These are phyloP conservation scores for Setaria italica DNA, from an alignment of 202 grass and related monocot species.

Conservation along the genomic window DNA sequence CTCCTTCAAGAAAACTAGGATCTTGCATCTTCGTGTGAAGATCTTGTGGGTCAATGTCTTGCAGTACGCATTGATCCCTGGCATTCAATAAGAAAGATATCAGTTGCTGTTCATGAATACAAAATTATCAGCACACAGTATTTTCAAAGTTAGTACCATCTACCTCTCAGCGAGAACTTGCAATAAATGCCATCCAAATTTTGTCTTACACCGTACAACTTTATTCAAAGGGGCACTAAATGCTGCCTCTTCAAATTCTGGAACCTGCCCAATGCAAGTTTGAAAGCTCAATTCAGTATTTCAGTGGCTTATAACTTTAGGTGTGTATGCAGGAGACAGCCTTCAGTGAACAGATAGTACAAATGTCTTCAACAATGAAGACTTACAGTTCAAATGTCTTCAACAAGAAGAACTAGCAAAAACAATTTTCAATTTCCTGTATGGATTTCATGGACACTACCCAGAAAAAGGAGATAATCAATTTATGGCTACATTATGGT, in stretches of 20 bases:
- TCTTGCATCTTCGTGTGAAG: conserved; percentile 95
- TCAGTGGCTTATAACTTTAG: neutral
- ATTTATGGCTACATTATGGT: neutral
- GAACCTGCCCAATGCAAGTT: conserved; percentile 66
- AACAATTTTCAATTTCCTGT: neutral
- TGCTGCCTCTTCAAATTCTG: conserved; percentile 96
- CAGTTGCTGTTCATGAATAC: neutral
- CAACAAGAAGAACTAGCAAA: conserved; percentile 19
- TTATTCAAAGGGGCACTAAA: conserved; percentile 93
- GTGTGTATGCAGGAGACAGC: neutral
- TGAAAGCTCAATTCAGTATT: conserved; percentile 35
- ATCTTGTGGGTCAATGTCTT: conserved; percentile 83
- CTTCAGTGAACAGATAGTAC: conserved; percentile 12
- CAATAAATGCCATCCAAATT: conserved; percentile 97
- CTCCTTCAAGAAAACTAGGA: conserved; percentile 79
- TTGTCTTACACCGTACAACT: conserved; percentile 91
- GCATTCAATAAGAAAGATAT: conserved; percentile 45
- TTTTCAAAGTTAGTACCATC: conserved; percentile 20
- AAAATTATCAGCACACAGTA: neutral
- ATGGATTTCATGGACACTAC: conserved; percentile 12
- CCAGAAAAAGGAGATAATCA: conserved; percentile 1
- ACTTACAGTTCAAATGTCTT: conserved; percentile 18
- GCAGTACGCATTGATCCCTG: conserved; percentile 83
- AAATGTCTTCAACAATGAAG: conserved; percentile 14
- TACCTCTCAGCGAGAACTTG: conserved; percentile 99